Base-by-base conservation (phyloP, 2,329 filamentous ascomycete genomes). In the Colletotrichum australisinense region DNA sequence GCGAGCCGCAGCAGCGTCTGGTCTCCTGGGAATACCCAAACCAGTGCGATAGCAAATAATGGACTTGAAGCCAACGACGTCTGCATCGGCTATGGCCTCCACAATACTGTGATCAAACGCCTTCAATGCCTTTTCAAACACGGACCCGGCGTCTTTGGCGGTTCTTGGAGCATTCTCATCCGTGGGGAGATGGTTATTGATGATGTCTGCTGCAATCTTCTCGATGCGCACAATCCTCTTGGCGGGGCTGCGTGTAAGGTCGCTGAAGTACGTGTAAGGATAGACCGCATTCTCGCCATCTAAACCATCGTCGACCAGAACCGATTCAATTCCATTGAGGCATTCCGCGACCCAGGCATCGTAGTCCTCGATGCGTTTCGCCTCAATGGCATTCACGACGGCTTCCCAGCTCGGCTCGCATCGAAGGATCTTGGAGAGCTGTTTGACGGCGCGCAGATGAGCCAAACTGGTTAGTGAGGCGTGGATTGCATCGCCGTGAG, bases 1-100 rank as follows among this genome's bases (percentile, higher is more conserved):
- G 12, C 84, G 77, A 0, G 83, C 82, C 0, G 78, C 84, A 1
- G 85, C 83, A 1, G 86, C 80, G 66, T 87, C 83, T 8, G 86
- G 79, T n/a, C 78, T 75, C 9, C 76, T 75, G 0, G 88, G 83
- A 19, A 96, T 85, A 52, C 89, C 88, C 6, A 95, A 85, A 0
- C 94, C 94, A 0, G 92, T 94, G 16, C 94, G 89, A 80, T 97
- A 97, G 82, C 94, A 96, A 68, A 97, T 90, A 62, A 95, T 91
- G 1, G 92, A 94, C 81, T 97, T 97, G 87, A 97, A 97, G 2
- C 89, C 94, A 1, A 90, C 93, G 2, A 97, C 91, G 22, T 92
- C 88, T 0, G 89, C 84, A 78, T 97, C 92, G 0, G 86, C 83
- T 30, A 95, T 86, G 3, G 90, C 88, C 1, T 86, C 81, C 12